Conservation (phyloP, 768 basidiomycete species). For the Mycena sanguinolenta region DNA sequence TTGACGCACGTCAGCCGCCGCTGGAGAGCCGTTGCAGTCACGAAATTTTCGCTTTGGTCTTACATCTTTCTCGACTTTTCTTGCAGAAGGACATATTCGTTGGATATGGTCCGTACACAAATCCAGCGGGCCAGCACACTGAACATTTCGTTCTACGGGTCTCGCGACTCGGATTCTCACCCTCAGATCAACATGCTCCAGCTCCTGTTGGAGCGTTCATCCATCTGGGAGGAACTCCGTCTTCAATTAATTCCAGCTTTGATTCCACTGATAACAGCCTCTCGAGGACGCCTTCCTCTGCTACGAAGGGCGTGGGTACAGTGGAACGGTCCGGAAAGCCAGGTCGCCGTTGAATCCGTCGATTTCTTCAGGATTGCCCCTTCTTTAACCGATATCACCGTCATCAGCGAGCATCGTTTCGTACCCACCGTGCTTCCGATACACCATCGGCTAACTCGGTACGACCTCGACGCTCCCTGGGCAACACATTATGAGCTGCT, state of each 20-base stretch:
- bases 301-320: background rate
- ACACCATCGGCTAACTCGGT: too few species aligned
- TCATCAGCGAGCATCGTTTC: background rate
- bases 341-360: background rate
- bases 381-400: background rate
- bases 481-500: too few species aligned
- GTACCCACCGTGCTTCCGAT: background rate
- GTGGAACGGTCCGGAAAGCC: background rate
- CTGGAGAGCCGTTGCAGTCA: too few species aligned
- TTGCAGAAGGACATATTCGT: too few species aligned
- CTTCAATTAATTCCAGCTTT: too few species aligned
- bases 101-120: background rate
- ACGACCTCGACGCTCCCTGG: too few species aligned
- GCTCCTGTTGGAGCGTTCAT: background rate
- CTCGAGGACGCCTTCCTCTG: background rate
- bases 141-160: background rate
- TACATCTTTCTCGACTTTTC: too few species aligned
- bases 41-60: too few species aligned
- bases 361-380: background rate
- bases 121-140: background rate
- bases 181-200: background rate
- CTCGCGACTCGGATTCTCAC: background rate
- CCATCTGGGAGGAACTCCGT: background rate
- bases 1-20: too few species aligned
- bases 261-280: background rate